Evolutionary conservation across 2,329 filamentous ascomycete species (phyloP).

Genomic region (Colletotrichum noveboracense): DNA sequence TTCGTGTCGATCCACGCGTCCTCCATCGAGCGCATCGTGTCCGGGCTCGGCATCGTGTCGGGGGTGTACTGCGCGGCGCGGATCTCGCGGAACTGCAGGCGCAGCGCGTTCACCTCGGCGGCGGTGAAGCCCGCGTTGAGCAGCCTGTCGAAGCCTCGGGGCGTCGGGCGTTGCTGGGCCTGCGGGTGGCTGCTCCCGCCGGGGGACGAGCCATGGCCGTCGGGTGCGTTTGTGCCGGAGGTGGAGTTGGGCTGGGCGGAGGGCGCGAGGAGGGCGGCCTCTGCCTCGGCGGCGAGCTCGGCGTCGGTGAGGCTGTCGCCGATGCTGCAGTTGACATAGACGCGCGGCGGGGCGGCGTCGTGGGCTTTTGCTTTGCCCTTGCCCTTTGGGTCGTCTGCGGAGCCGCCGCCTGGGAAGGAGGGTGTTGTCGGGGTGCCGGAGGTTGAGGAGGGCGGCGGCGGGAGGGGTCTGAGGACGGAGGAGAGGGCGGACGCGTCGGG

Average conservation of each 20-base stretch:
- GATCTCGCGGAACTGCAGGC: slow-evolving; percentile 87
- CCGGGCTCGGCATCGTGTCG: slow-evolving; percentile 84
- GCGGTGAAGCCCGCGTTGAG: slow-evolving; percentile 81
- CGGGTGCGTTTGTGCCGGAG: neutral
- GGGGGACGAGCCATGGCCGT: neutral
- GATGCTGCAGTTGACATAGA: slow-evolving; percentile 95
- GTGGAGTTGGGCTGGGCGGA: slow-evolving; percentile 13
- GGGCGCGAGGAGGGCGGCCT: slow-evolving; percentile 38
- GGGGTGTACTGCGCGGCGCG: slow-evolving; percentile 83
- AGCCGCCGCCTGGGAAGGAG: slow-evolving; percentile 4
- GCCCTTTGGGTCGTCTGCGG: slow-evolving; percentile 35
- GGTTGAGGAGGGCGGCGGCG: slow-evolving; percentile 53
- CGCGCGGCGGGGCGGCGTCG: slow-evolving; percentile 50
- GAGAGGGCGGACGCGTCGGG: slow-evolving; percentile 74
- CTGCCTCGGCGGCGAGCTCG: slow-evolving; percentile 74
- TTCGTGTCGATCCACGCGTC: slow-evolving; percentile 89
- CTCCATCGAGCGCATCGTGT: slow-evolving; percentile 78
- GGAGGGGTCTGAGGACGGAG: slow-evolving; percentile 68
- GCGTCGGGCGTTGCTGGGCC: slow-evolving; percentile 19
- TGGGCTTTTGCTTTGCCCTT: slow-evolving; percentile 74
- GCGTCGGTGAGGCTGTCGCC: slow-evolving; percentile 72
- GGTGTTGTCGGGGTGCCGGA: slow-evolving; percentile 50
- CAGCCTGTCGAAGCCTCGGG: slow-evolving; percentile 85
- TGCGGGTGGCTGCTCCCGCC: neutral
- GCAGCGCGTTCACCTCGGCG: slow-evolving; percentile 82